Evolutionary conservation across 495 filamentous ascomycete species (phyloP).

Genomic region (Tuber umbilicatum): DNA sequence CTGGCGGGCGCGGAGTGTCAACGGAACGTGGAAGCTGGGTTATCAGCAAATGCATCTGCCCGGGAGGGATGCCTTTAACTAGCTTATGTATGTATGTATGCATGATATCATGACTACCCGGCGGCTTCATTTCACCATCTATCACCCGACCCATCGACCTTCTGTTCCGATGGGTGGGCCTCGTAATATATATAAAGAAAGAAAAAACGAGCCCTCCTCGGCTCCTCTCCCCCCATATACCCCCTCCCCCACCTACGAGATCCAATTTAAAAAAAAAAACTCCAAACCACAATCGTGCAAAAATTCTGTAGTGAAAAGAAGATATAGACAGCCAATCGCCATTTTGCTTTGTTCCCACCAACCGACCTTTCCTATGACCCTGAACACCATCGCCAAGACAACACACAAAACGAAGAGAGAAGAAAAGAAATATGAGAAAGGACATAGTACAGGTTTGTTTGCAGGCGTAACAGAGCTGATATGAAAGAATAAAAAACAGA

Average conservation of each 20-base stretch:
- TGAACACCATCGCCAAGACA: slow-evolving; percentile 6
- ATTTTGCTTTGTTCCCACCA: slow-evolving; percentile 1
- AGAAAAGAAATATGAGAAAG: background rate
- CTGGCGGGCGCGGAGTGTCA: background rate
- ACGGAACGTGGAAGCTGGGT: background rate
- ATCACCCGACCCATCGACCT: background rate
- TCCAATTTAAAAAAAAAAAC: slow-evolving; percentile 4
- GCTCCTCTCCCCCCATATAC: background rate
- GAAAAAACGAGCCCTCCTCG: background rate
- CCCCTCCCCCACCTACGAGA: background rate
- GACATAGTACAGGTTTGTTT: background rate
- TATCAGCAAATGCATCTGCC: background rate
- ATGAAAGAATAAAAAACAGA: background rate
- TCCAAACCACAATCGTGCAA: slow-evolving; percentile 9
- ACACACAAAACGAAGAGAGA: background rate
- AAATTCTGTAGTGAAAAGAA: slow-evolving; percentile 3
- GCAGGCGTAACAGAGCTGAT: background rate
- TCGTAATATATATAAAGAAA: slow-evolving; percentile 14
- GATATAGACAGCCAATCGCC: background rate
- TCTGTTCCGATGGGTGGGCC: slow-evolving; percentile 6
- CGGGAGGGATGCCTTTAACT: background rate
- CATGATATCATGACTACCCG: background rate
- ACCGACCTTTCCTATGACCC: background rate
- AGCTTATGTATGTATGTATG: background rate
- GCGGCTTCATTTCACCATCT: background rate